These are phyloP conservation scores for Phytopythium cucurbitacearum DNA, from an alignment of 352 stramenopile genomes.

Conservation along the genomic window DNA sequence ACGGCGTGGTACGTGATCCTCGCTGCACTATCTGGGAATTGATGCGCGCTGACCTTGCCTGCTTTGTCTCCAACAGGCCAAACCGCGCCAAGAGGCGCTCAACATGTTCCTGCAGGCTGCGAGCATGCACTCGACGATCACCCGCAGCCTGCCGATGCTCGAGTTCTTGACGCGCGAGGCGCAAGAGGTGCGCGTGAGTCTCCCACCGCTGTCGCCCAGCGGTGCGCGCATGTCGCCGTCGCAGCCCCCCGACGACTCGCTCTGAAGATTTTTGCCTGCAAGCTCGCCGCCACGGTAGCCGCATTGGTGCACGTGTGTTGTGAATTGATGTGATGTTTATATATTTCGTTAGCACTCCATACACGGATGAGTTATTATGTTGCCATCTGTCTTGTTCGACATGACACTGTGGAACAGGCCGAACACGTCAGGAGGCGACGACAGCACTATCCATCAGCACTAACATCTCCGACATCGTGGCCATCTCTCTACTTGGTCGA, in stretches of 20 bases:
- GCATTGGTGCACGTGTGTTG: too few relatives aligned
- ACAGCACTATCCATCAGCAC: too few relatives aligned
- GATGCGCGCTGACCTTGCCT: neutral
- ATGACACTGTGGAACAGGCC: too few relatives aligned
- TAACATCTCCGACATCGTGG: too few relatives aligned
- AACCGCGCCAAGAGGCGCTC: slow-evolving; percentile 70
- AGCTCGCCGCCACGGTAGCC: too few relatives aligned
- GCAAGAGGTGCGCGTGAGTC: slow-evolving; percentile 73
- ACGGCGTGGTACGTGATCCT: slow-evolving; percentile 31
- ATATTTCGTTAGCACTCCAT: too few relatives aligned
- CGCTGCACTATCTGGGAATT: too few relatives aligned
- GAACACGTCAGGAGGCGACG: too few relatives aligned
- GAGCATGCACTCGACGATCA: slow-evolving; percentile 82
- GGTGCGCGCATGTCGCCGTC: neutral
- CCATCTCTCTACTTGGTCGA: too few relatives aligned
- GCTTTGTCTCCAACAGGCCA: slow-evolving; percentile 24
- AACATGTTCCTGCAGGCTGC: slow-evolving; percentile 74
- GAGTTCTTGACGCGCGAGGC: slow-evolving; percentile 74
- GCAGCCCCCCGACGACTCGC: slow-evolving; percentile 3
- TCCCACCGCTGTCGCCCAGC: slow-evolving; percentile 70
- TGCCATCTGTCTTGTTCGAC: too few relatives aligned
- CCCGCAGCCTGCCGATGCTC: slow-evolving; percentile 61
- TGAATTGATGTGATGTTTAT: too few relatives aligned
- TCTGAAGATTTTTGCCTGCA: neutral
- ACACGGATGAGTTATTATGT: too few relatives aligned